These are phyloP conservation scores for Irpex sp. DNA, from an alignment of 1,284 basidiomycete species.

Conservation along the genomic window DNA sequence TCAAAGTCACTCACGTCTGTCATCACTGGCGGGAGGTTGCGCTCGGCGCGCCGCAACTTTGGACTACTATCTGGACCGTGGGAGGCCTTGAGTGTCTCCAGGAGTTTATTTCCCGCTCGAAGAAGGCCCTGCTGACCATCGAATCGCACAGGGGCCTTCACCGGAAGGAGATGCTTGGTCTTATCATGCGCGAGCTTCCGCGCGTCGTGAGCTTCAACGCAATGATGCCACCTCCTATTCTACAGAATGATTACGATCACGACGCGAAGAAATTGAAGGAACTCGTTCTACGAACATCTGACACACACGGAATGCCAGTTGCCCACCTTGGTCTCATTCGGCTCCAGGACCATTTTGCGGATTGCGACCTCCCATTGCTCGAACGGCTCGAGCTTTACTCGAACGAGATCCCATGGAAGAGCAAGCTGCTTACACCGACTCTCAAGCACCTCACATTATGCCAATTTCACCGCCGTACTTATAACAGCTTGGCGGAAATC, in stretches of 20 bases:
- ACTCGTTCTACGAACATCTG: not conserved
- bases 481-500: not conserved
- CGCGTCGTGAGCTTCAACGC: not conserved
- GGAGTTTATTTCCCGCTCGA: conserved; percentile 4
- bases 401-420: not conserved
- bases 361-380: not conserved
- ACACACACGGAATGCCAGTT: not conserved
- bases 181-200: not conserved
- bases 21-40: conserved; percentile 11
- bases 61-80: conserved; percentile 3
- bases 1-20: conserved; percentile 10
- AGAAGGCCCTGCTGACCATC: not conserved
- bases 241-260: not conserved
- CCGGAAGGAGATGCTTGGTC: not conserved
- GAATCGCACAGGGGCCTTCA: not conserved
- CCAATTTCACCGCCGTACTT: not conserved
- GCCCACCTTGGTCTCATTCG: not conserved
- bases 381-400: not conserved
- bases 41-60: conserved; percentile 5
- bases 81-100: not conserved
- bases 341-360: not conserved
- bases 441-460: not conserved
- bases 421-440: not conserved
- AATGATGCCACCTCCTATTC: not conserved
- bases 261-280: not conserved